Conservation (phyloP, 441 rosid species). For the Jatropha podagrica region DNA sequence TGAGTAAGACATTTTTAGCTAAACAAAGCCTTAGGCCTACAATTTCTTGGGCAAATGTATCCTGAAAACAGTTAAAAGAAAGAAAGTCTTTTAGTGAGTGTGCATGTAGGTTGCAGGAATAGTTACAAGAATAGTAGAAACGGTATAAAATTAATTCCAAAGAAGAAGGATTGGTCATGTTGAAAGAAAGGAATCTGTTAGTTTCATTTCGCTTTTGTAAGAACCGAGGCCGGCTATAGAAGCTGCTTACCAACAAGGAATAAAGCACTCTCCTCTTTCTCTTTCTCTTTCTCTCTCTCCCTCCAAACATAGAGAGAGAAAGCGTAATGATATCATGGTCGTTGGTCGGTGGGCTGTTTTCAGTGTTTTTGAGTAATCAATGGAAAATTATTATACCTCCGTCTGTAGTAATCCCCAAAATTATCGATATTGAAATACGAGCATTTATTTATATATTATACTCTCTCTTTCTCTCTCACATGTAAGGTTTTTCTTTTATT, state of each 20-base stretch:
- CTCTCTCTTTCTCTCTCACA: too few relatives aligned
- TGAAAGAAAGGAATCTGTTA: conserved; percentile 74
- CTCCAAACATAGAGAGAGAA: not conserved
- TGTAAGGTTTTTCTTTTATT: too few relatives aligned
- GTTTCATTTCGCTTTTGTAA: conserved; percentile 49
- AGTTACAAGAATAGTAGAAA: not conserved
- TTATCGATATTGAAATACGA: conserved; percentile 18
- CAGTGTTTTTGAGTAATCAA: too few relatives aligned
- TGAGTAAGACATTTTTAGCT: too few relatives aligned
- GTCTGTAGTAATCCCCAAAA: conserved; percentile 33
- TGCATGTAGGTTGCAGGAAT: too few relatives aligned
- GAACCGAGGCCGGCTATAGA: conserved; percentile 49
- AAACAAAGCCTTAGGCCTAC: too few relatives aligned
- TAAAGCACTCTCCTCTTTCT: conserved; percentile 36
- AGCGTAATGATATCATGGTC: conserved; percentile 5
- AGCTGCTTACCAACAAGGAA: conserved; percentile 43
- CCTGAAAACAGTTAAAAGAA: too few relatives aligned
- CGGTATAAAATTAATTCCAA: not conserved
- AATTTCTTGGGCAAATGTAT: too few relatives aligned
- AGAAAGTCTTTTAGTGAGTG: too few relatives aligned
- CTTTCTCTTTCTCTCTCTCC: not conserved
- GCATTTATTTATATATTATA: not conserved
- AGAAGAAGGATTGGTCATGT: conserved; percentile 31
- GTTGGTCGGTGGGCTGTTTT: conserved; percentile 22
- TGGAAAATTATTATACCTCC: not conserved